Evolutionary conservation across 2,329 filamentous ascomycete species (phyloP).

Genomic region (Sporothrix pallida): DNA sequence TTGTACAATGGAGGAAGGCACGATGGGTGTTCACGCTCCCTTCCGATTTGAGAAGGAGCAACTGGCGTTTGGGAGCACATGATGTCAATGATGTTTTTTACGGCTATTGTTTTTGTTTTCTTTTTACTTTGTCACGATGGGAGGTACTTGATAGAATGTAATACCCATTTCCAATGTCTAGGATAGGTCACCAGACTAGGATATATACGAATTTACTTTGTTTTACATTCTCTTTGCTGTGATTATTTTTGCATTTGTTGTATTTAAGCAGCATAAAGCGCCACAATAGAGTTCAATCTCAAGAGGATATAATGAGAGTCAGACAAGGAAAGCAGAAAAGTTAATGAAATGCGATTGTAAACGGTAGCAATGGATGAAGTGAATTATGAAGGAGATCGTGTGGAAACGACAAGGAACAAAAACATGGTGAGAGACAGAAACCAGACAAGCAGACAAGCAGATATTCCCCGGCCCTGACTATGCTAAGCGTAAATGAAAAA

Average conservation of each 20-base stretch:
- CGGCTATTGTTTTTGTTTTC: neutral
- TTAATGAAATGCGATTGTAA: neutral
- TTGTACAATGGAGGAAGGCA: conserved; percentile 16
- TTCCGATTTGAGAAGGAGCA: conserved; percentile 10
- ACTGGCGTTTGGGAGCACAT: conserved; percentile 6
- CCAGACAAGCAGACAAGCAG: neutral
- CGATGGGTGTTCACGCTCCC: neutral
- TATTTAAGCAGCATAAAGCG: neutral
- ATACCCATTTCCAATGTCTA: neutral
- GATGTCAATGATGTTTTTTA: conserved; percentile 3
- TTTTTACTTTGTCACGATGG: neutral
- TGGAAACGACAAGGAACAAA: neutral
- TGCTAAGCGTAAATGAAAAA: conserved; percentile 5
- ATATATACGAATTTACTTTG: conserved; percentile 1
- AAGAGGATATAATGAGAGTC: neutral
- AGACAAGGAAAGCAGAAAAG: neutral
- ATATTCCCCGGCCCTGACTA: conserved; percentile 5
- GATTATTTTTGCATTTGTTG: neutral
- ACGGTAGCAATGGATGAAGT: neutral
- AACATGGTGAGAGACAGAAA: neutral
- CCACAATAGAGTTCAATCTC: neutral
- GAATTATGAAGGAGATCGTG: neutral
- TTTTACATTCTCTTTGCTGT: neutral
- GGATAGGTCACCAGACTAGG: neutral
- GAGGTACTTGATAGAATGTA: neutral